phyloP scores from a whole-genome alignment of 1,139 yeast species.

The Chernovozyma aurita region DNA sequence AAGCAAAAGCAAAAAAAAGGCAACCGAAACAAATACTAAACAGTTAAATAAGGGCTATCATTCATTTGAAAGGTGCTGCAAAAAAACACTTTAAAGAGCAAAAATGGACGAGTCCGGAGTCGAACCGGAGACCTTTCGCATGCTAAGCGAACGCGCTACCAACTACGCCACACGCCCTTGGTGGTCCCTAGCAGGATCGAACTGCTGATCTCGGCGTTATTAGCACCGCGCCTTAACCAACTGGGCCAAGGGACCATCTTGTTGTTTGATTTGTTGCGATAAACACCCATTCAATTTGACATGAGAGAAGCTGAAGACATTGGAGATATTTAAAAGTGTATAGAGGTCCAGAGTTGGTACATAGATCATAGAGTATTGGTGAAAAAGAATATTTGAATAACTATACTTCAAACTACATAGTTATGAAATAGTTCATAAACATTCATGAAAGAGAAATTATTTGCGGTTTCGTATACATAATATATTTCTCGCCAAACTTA shows the following conservation, averaged over 20 bases:
- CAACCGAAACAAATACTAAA: not conserved
- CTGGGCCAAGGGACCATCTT: slow-evolving; percentile 76
- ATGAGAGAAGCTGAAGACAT: not conserved
- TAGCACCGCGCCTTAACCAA: slow-evolving; percentile 91
- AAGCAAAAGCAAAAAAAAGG: not conserved
- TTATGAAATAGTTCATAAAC: not conserved
- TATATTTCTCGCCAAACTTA: no score
- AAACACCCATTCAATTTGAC: no score
- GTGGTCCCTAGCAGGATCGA: slow-evolving; percentile 86
- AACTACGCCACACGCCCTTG: slow-evolving; percentile 87
- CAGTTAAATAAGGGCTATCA: no score
- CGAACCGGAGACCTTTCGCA: slow-evolving; percentile 90
- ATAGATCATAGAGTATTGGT: no score
- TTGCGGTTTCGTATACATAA: no score
- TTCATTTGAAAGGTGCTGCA: no score
- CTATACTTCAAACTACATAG: not conserved
- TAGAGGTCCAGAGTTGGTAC: no score
- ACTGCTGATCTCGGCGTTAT: slow-evolving; percentile 82
- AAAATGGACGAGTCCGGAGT: slow-evolving; percentile 79
- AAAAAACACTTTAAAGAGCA: slow-evolving; percentile 2
- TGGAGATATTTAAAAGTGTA: not conserved
- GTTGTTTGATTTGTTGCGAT: not conserved
- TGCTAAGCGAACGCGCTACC: slow-evolving; percentile 93
- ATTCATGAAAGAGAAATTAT: not conserved
- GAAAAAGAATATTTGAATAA: no score